These are phyloP conservation scores for Salix brachista DNA, from an alignment of 345 rosid genomes.

Conservation along the genomic window DNA sequence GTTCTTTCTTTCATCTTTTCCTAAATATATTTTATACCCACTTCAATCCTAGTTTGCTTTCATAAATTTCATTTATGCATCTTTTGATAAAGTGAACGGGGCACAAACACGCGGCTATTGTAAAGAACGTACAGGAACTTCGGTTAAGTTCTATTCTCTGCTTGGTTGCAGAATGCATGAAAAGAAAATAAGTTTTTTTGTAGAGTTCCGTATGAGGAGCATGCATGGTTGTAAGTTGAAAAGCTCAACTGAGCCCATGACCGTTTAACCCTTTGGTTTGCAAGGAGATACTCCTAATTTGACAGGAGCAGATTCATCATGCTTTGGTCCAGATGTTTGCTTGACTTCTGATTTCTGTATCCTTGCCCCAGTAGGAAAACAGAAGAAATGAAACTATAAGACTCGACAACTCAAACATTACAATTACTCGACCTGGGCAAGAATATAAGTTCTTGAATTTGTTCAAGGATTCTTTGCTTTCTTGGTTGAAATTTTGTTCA, in stretches of 20 bases:
- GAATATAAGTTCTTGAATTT: background rate
- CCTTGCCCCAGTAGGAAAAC: background rate
- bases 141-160: background rate
- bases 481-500: background rate
- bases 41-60: no score
- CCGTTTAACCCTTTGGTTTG: background rate
- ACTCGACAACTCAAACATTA: background rate
- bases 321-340: background rate
- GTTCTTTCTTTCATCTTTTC: background rate
- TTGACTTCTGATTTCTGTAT: background rate
- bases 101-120: background rate
- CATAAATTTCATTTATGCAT: background rate
- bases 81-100: background rate
- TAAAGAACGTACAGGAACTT: constrained; percentile 2
- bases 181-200: background rate
- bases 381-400: background rate
- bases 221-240: background rate
- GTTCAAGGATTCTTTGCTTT: background rate
- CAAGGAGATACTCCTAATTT: background rate
- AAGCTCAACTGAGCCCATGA: background rate
- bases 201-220: background rate
- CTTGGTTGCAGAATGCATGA: background rate
- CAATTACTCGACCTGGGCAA: background rate
- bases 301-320: background rate
- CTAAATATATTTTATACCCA: background rate